Evolutionary conservation across 495 filamentous ascomycete species (phyloP), one percentile per base, ranked within the genome.

Genomic region (Tuber indicum): DNA sequence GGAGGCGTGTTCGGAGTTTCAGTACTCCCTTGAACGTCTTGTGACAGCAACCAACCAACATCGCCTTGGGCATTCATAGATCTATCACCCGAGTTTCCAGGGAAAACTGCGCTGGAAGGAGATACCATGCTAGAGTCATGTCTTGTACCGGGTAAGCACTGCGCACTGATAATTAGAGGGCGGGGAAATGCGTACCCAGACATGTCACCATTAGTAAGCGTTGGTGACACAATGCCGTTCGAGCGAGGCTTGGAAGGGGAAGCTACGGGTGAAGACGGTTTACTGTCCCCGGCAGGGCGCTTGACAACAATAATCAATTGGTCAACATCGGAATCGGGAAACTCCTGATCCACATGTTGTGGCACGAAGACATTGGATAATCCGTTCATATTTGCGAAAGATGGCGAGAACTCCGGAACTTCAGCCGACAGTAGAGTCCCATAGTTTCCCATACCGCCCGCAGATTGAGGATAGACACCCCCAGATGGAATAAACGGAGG

Each of bases 331-430:
- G 72, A 46, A 73, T 83, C 77, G 17, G 79, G 74, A 58, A 77
- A 81, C 47, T 84, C 83, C 75, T 58, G 47, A 23, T 26, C 42
- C 2, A 81, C 76, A 43, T 73, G 74, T 17, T 69, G 52, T 23
- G 71, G 75, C 26, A 62, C 43, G n/a, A 77, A 71, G 5, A 69
- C n/a, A 73, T 36, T 32, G 74, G 39, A 62, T 76, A 47, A 1
- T 74, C 78, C 23, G 8, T 49, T 52, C 62, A 72, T 76, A 43
- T 76, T 79, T 47, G 42, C 52, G 58, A 85, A 84, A 71, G 86
- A 87, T 73, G 92, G 92, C 36, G 91, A 87, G 82, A 93, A 96
- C 76, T 94, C 93, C 0, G 92, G 91, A 10, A 93, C 93, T 26
- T 89, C 86, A 12, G 92, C 91, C 39, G 92, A 94, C 43, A 96